A percentile compares a stretch with the other conserved stretches of the same genome.
Conservation (phyloP, 1,284 basidiomycete genomes). For the Ustilago lituana region DNA sequence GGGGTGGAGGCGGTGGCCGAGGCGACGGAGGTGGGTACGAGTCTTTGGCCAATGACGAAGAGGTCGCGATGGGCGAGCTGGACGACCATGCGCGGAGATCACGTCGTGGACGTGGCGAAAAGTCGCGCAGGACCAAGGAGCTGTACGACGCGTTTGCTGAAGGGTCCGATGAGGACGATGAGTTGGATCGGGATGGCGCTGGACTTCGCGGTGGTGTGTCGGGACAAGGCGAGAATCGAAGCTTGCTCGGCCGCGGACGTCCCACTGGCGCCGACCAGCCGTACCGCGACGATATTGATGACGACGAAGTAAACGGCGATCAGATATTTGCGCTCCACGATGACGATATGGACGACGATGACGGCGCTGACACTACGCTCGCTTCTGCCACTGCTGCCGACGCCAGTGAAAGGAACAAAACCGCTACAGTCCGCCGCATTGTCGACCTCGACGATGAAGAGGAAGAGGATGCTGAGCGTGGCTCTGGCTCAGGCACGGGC, state of each 20-base stretch:
- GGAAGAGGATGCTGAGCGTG: slow-evolving; percentile 8
- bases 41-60: slow-evolving; percentile 76
- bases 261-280: slow-evolving; percentile 11
- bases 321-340: slow-evolving; percentile 32
- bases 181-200: slow-evolving; percentile 13
- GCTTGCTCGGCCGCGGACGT: slow-evolving; percentile 17
- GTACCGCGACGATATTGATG: slow-evolving; percentile 39
- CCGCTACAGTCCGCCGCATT: slow-evolving; percentile 5
- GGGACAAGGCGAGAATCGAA: slow-evolving; percentile 4
- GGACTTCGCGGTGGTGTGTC: too few relatives aligned
- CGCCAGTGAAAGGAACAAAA: neutral
- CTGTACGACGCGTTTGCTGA: slow-evolving; percentile 69
- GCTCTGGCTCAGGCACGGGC: slow-evolving; percentile 9
- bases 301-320: slow-evolving; percentile 30
- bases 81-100: slow-evolving; percentile 42
- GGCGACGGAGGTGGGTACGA: slow-evolving; percentile 72
- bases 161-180: slow-evolving; percentile 65
- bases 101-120: slow-evolving; percentile 23
- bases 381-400: neutral
- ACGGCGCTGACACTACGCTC: slow-evolving; percentile 11
- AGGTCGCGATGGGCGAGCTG: slow-evolving; percentile 68
- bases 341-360: slow-evolving; percentile 21
- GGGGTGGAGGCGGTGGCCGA: slow-evolving; percentile 25
- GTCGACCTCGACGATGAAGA: slow-evolving; percentile 31
- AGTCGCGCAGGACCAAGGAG: slow-evolving; percentile 62